These are phyloP conservation scores for Teunomyces tritomae DNA, from an alignment of 805 yeast genomes.

Conservation along the genomic window DNA sequence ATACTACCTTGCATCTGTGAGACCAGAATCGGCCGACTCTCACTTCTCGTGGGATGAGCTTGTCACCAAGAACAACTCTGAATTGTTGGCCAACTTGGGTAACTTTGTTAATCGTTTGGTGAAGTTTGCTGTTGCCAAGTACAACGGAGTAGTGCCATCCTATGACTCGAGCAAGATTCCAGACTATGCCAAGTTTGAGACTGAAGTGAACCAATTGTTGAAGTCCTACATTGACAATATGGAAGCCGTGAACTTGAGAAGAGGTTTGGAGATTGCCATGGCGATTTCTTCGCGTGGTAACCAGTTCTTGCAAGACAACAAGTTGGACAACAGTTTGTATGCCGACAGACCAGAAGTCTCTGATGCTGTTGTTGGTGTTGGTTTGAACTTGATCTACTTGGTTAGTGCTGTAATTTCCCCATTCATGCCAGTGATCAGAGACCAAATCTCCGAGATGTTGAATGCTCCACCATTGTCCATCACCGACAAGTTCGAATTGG, in stretches of 20 bases:
- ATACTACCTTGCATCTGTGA: conserved; percentile 84
- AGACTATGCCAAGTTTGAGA: conserved; percentile 43
- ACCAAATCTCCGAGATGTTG: conserved; percentile 70
- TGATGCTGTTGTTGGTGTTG: conserved; percentile 91
- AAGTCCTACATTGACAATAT: conserved; percentile 61
- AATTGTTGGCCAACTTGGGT: conserved; percentile 92
- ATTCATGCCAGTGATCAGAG: conserved; percentile 82
- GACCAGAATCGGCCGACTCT: conserved; percentile 96
- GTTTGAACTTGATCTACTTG: conserved; percentile 81
- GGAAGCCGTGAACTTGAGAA: conserved; percentile 79
- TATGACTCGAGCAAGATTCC: conserved; percentile 49
- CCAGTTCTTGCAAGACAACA: conserved; percentile 92
- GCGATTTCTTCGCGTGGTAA: conserved; percentile 89
- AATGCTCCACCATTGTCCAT: conserved; percentile 79
- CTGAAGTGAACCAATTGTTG: conserved; percentile 64
- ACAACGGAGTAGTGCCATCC: conserved; percentile 83
- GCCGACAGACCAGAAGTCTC: conserved; percentile 72
- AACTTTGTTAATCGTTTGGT: conserved; percentile 93
- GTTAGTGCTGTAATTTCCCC: conserved; percentile 83
- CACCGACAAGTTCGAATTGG: conserved; percentile 69
- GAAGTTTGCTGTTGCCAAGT: conserved; percentile 86
- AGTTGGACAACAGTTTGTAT: conserved; percentile 84
- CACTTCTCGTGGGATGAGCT: conserved; percentile 98
- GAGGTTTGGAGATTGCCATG: conserved; percentile 91
- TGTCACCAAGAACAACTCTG: conserved; percentile 89